These are phyloP conservation scores for Termitomyces bulborhizus DNA, from an alignment of 768 basidiomycete genomes.

Conservation along the genomic window DNA sequence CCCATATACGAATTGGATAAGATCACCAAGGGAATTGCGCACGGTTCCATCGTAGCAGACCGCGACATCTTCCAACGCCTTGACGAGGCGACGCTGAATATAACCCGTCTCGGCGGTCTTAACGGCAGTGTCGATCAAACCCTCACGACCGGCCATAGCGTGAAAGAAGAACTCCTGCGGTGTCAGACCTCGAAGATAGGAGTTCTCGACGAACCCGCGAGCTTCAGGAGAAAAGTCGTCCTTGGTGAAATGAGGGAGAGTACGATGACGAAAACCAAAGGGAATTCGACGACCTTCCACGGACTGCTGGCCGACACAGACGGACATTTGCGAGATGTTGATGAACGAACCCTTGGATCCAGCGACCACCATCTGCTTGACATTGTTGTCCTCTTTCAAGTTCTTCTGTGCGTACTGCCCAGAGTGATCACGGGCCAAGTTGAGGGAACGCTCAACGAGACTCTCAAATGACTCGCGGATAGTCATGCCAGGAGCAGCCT, in stretches of 20 bases:
- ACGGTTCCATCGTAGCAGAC: conserved; percentile 98
- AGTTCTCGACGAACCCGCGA: conserved; percentile 98
- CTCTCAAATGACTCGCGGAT: conserved; percentile 98
- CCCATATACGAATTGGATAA: conserved; percentile 94
- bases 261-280: conserved; percentile 95
- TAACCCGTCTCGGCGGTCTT: conserved; percentile 99
- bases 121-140: conserved; percentile 98
- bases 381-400: conserved; percentile 98
- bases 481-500: conserved; percentile 95
- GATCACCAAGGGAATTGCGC: conserved; percentile 92
- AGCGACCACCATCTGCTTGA: conserved; percentile 99
- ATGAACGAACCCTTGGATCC: conserved; percentile 99
- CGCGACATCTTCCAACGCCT: conserved; percentile 96
- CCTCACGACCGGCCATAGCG: conserved; percentile 99
- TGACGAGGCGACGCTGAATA: conserved; percentile 96
- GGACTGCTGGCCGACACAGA: conserved; percentile 96
- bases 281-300: conserved; percentile 98
- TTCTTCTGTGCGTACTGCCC: conserved; percentile 97
- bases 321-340: conserved; percentile 99
- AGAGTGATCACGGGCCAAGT: conserved; percentile 90
- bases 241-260: conserved; percentile 95
- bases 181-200: conserved; percentile 91
- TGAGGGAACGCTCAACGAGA: conserved; percentile 83
- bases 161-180: conserved; percentile 99
- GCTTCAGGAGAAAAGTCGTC: conserved; percentile 98